Conservation (phyloP, 139 green algal genomes). For the Medakamo hakoo region DNA sequence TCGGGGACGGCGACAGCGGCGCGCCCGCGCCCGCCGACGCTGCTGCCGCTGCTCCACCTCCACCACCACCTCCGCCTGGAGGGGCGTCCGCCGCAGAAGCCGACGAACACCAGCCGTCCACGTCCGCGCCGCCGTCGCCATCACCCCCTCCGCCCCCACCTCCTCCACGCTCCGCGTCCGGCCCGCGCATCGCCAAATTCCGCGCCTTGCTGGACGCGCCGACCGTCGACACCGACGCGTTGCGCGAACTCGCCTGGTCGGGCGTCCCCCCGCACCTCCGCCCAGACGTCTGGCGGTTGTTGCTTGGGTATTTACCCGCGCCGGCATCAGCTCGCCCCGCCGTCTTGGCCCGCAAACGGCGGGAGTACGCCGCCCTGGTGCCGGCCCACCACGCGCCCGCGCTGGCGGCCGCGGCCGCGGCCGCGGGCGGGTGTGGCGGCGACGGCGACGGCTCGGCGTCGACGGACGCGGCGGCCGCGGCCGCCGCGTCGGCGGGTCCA, state of each 20-base stretch:
- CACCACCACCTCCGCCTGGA: too few relatives aligned
- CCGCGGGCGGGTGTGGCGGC: too few relatives aligned
- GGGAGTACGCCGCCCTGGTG: constrained; percentile 70
- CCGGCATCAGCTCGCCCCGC: constrained; percentile 15
- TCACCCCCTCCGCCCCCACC: too few relatives aligned
- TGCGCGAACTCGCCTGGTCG: constrained; percentile 79
- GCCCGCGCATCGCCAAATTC: constrained; percentile 50
- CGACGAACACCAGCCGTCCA: too few relatives aligned
- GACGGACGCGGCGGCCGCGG: too few relatives aligned
- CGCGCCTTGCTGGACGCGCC: constrained; percentile 33
- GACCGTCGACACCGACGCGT: constrained; percentile 61
- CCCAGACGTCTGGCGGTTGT: constrained; percentile 72
- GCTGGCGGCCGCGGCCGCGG: constrained; percentile 8
- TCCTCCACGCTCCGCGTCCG: constrained; percentile 10
- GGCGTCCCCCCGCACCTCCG: constrained; percentile 64
- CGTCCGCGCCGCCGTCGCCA: too few relatives aligned
- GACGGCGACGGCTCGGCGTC: too few relatives aligned
- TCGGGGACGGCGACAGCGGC: too few relatives aligned
- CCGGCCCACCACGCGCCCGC: constrained; percentile 69
- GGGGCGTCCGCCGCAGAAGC: too few relatives aligned
- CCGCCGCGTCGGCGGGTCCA: too few relatives aligned
- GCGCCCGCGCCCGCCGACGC: too few relatives aligned
- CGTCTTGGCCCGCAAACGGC: constrained; percentile 58
- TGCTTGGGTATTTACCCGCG: constrained; percentile 82
- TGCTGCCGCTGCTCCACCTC: too few relatives aligned